A percentile compares a stretch with the other conserved stretches of the same genome.
Conservation (phyloP, 495 filamentous ascomycete species). For the Penicillium pulvis region DNA sequence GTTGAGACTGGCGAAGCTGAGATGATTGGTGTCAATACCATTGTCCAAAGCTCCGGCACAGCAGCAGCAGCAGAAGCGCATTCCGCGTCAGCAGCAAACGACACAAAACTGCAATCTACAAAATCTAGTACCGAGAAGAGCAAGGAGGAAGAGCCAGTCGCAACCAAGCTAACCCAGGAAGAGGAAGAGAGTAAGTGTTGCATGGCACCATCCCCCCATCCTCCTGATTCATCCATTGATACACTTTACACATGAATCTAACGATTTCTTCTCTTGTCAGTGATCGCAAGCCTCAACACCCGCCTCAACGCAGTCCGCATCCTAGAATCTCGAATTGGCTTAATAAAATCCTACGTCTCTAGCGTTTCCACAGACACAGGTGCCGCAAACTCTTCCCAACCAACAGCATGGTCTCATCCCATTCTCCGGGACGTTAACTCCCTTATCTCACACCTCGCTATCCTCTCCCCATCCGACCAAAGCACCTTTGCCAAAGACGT, state of each 20-base stretch:
- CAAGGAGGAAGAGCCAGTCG: constrained; percentile 10
- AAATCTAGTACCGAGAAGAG: background rate
- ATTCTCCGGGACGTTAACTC: constrained; percentile 61
- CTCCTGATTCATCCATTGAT: background rate
- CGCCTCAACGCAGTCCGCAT: constrained; percentile 92
- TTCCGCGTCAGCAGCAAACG: background rate
- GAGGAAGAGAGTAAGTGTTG: constrained; percentile 69
- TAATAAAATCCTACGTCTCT: constrained; percentile 79
- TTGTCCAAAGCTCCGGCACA: constrained; percentile 79
- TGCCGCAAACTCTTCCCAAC: constrained; percentile 29
- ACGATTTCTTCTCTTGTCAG: constrained; percentile 31
- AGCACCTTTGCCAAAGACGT: constrained; percentile 61
- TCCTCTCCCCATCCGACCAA: constrained; percentile 52
- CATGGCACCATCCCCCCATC: background rate
- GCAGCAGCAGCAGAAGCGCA: constrained; percentile 50
- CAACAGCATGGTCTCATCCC: constrained; percentile 40
- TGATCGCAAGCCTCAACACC: constrained; percentile 72
- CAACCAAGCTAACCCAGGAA: constrained; percentile 61
- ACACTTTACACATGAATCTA: background rate
- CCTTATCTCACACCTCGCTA: constrained; percentile 55
- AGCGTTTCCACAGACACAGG: constrained; percentile 57
- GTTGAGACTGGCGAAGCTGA: constrained; percentile 95
- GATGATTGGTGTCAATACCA: constrained; percentile 94
- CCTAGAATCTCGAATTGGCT: constrained; percentile 78
- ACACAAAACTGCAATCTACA: background rate